Conservation (phyloP, 2,329 filamentous ascomycete species). For the Cladophialophora carrionii region DNA sequence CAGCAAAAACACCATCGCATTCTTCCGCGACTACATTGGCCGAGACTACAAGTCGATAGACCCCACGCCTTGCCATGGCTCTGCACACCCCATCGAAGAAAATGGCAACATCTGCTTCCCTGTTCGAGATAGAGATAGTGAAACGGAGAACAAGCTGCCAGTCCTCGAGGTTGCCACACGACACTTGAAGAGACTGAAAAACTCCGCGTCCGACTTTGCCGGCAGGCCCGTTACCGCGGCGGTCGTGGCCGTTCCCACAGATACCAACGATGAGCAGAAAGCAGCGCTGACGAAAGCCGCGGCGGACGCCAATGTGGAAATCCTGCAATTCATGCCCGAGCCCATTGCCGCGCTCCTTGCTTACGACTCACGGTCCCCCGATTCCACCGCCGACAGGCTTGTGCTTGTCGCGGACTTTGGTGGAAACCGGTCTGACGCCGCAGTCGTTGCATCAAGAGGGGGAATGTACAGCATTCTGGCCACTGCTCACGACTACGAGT, state of each 20-base stretch:
- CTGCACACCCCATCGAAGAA: constrained; percentile 80
- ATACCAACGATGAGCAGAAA: constrained; percentile 87
- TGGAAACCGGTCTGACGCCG: constrained; percentile 87
- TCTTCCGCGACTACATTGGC: constrained; percentile 93
- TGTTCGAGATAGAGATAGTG: constrained; percentile 71
- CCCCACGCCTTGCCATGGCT: constrained; percentile 89
- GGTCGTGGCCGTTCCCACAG: constrained; percentile 90
- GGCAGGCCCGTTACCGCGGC: constrained; percentile 94
- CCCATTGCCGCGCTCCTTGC: constrained; percentile 86
- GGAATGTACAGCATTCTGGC: constrained; percentile 96
- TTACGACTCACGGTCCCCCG: constrained; percentile 83
- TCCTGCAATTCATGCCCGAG: constrained; percentile 91
- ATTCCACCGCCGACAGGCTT: constrained; percentile 78
- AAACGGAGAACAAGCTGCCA: constrained; percentile 69
- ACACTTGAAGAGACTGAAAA: constrained; percentile 78
- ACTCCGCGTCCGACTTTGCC: constrained; percentile 86
- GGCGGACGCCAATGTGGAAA: constrained; percentile 78
- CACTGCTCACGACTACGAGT: constrained; percentile 93
- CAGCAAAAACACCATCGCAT: constrained; percentile 87
- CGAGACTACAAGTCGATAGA: constrained; percentile 97
- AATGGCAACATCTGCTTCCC: constrained; percentile 76
- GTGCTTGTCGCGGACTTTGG: constrained; percentile 91
- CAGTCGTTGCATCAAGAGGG: constrained; percentile 85
- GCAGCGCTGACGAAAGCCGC: constrained; percentile 77
- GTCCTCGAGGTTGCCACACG: constrained; percentile 82